Base-by-base conservation (phyloP, 75 land plant genomes). In the Pinus taeda region DNA sequence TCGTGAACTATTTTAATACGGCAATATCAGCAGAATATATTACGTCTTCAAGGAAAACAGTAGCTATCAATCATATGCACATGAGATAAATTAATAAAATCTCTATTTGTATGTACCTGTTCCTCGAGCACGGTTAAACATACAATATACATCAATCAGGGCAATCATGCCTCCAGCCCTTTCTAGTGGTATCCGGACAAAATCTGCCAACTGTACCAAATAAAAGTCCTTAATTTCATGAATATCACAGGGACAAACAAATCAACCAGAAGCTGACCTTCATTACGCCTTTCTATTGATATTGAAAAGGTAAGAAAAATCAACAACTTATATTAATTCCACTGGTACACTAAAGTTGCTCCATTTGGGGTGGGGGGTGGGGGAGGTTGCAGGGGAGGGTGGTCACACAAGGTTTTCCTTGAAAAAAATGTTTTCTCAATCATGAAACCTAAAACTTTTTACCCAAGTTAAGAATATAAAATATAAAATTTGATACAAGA, bases 51-150 rank as follows among this genome's bases (percentile, higher is more conserved):
- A 62, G 64, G 26, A 62, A 69, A 45, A 17, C 69, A 33, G 39
- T 2, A 5, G 8, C 2, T 77, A 70, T 49, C 37, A 75, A 57
- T 75, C 71, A 24, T 24, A 26, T 64, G 7, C 14, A 26, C 33
- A 49, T 49, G 12, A 49, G 55, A 49, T 9, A 9, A 39, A 49
- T 49, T 49, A 49, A 49, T 9, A 49, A 49, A 49, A 49, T 49
- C 55, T 49, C 55, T 49, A 49, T 49, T 49, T 9, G 56, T 15
- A 67, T 14, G 13, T 66, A 96, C 99, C 99, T 85, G 99, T 96
- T 62, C 99, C 99, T 57, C 99, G 81, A 58, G 99, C 99, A 59
- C 97, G 99, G 77, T 96, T 96, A 71, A 94, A 96, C 74, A 94
- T 87, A 76, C 99, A 96, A 71, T 96, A 96, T 3, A 89, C 78